Base-by-base conservation (phyloP, 2,329 filamentous ascomycete species). In the Zymoseptoria passerinii region DNA sequence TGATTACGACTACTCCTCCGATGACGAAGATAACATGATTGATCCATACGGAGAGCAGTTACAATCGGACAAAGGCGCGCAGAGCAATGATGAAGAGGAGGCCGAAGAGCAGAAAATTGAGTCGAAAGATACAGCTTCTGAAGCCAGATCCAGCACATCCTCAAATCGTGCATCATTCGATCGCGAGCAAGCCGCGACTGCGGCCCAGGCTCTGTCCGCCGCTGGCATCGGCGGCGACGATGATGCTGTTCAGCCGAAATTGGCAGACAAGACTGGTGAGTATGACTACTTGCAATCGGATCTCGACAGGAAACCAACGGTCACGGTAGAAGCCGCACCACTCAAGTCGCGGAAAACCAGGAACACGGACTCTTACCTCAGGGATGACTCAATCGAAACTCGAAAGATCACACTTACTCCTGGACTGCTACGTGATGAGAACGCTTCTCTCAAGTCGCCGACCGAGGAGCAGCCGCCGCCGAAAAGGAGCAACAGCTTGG, bases 371-470 rank as follows among this genome's bases (percentile, higher is more conserved):
- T 96, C 92, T 0, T 96, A 97, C 79, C 96, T 96, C 80, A 95
- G 91, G 73, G 94, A 97, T 69, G 92, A 99, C 69, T 90, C 84
- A 29, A 88, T 90, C 44, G 94, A 97, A 74, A 96, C 94, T 2
- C 91, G 95, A 74, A 97, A 97, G 77, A 97, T 99, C 65, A 95
- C 92, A 0, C 82, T 99, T 50, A 99, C 94, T 3, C 94, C 94
- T 1, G 95, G 95, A 66, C 76, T 99, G 55, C 78, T 97, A 48
- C 86, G 92, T 49, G 92, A 97, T 65, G 92, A 96, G 63, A 77
- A 78, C 69, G 73, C 4, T 35, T 66, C 60, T 28, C 62, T 61
- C 52, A 70, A 64, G 67, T 71, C 59, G 67, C 73, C 52, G 66
- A 68, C 66, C 16, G 59, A 55, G 50, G 62, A 62, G 10, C 20